Evolutionary conservation across 768 basidiomycete genomes (phyloP), one percentile per base, ranked within the genome.

Genomic region (Tulasnella calospora): DNA sequence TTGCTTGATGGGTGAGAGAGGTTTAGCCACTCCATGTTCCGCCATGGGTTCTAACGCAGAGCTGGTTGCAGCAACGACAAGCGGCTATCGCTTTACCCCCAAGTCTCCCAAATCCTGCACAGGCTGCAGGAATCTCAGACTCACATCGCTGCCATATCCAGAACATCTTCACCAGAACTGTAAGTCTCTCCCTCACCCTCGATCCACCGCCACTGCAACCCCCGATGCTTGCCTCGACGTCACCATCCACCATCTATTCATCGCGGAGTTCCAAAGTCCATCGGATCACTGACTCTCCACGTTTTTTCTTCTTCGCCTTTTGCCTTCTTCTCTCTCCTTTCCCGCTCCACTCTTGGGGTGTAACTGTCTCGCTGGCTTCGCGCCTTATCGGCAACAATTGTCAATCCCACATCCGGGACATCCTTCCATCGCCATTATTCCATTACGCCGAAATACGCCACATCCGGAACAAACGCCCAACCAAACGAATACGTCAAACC

Each of bases 41-140:
- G 33, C 9, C 38, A 38, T 3, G 3, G 38, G 38, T 38, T 9
- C 38, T 38, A 38, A 38, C n/a, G n/a, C n/a, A 38, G 38, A 38
- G 5, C 38, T 9, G 38, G 38, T 38, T 15, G 35, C 77, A 92
- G 91, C 80, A 84, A 90, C 78, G 87, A 88, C 47, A 83, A 88
- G 41, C 83, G 82, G 33, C 89, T 96, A 57, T 86, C 86, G 3
- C 94, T 97, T 84, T 97, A 93, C 84, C 84, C 85, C 51, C 91
- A 96, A 77, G 93, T 96, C 0, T 89, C 94, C 0, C 84, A 86
- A 27, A 93, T 98, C 73, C 84, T 96, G 44, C 89, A 90, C 77
- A 86, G 86, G 15, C 76, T 85, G 23, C 82, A 87, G 85, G 3
- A 88, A 83, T 19, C 87, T 90, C 0, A 84, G 85, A 10, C 86